Conservation (phyloP, 371 early-diverging fungal genomes). For the Saksenaea vasiformis region DNA sequence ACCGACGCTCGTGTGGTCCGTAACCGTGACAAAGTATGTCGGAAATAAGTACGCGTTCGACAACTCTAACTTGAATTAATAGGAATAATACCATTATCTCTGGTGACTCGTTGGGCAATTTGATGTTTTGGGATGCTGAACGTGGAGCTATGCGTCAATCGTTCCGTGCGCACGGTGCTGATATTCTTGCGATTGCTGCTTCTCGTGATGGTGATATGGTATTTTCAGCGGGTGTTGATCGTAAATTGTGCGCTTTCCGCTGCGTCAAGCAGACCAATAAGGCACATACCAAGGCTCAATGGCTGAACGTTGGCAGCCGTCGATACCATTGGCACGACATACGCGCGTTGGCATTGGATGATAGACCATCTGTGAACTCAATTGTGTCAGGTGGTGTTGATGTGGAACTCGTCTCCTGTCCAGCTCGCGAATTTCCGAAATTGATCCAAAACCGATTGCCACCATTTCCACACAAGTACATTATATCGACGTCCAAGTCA, state of each 20-base stretch:
- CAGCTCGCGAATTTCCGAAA: constrained; percentile 66
- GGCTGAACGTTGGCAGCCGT: constrained; percentile 79
- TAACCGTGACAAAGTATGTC: constrained; percentile 51
- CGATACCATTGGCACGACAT: constrained; percentile 94
- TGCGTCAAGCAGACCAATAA: constrained; percentile 35
- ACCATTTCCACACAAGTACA: constrained; percentile 77
- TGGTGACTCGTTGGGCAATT: constrained; percentile 89
- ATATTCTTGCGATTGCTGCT: constrained; percentile 83
- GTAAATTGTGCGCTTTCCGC: constrained; percentile 76
- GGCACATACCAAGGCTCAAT: constrained; percentile 31
- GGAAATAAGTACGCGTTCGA: not conserved
- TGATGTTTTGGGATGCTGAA: constrained; percentile 85
- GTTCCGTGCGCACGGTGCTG: constrained; percentile 80
- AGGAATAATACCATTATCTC: constrained; percentile 78
- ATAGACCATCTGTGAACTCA: constrained; percentile 58
- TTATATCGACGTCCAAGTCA: constrained; percentile 66
- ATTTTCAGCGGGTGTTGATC: constrained; percentile 90
- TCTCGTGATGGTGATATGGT: constrained; percentile 67
- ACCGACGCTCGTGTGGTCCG: constrained; percentile 67
- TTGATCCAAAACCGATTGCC: constrained; percentile 71
- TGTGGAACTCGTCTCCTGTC: constrained; percentile 70
- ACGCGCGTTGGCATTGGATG: constrained; percentile 77
- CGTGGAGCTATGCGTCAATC: constrained; percentile 70
- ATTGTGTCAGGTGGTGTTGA: constrained; percentile 88
- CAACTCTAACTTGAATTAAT: not conserved